These are phyloP conservation scores for Asterophora lycoperdoides DNA, from an alignment of 768 basidiomycete species.

Conservation along the genomic window DNA sequence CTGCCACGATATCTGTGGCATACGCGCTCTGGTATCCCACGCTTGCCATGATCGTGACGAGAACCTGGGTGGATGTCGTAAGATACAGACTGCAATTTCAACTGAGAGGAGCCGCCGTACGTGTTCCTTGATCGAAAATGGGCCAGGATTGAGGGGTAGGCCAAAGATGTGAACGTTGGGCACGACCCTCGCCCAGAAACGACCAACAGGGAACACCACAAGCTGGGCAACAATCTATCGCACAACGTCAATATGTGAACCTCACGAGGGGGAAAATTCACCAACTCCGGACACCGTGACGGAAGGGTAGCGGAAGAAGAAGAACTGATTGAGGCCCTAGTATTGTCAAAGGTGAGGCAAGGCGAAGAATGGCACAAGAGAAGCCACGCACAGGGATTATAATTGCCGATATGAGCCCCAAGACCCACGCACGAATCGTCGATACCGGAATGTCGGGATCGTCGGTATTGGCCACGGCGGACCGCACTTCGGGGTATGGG, in stretches of 20 bases:
- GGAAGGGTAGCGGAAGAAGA: conserved; percentile 72
- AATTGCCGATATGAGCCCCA: conserved; percentile 70
- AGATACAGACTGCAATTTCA: conserved; percentile 27
- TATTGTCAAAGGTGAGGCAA: no score
- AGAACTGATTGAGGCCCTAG: conserved; percentile 66
- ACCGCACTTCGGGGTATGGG: conserved; percentile 69
- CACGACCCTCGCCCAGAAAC: conserved; percentile 50
- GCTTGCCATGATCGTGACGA: conserved; percentile 50
- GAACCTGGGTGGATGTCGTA: conserved; percentile 32
- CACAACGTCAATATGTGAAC: neutral
- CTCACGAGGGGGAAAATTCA: neutral
- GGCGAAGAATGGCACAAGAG: conserved; percentile 1
- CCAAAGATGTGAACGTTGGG: conserved; percentile 55
- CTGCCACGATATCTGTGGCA: conserved; percentile 73
- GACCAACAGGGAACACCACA: conserved; percentile 62
- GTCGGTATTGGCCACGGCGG: conserved; percentile 68
- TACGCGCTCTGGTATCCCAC: conserved; percentile 53
- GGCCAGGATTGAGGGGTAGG: conserved; percentile 56
- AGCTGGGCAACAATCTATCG: conserved; percentile 61
- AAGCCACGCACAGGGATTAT: conserved; percentile 42
- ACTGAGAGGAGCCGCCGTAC: conserved; percentile 31
- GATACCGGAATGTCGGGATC: conserved; percentile 57
- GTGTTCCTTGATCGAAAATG: conserved; percentile 74
- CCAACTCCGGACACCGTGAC: conserved; percentile 52
- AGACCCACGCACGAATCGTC: conserved; percentile 65